phyloP scores from a whole-genome alignment of 2,329 filamentous ascomycete genomes.

The Aspergillus neoniger region DNA sequence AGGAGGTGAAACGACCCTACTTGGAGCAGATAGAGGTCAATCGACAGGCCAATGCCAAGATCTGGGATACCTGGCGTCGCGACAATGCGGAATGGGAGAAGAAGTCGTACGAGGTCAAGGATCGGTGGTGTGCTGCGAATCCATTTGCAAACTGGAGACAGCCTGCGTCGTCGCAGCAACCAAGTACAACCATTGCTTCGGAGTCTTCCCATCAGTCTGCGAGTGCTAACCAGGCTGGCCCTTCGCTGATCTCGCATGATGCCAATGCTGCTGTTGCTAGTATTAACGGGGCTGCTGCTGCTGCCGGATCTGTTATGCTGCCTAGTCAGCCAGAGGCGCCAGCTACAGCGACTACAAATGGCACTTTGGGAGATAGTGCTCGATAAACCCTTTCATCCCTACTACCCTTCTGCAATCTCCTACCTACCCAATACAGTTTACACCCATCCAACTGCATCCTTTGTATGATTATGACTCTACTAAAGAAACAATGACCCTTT shows the following conservation, averaged over 20 bases:
- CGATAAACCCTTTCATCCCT: too few relatives aligned
- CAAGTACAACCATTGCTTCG: background rate
- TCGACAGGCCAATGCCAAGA: slow-evolving; percentile 66
- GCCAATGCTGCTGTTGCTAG: too few relatives aligned
- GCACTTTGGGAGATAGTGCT: too few relatives aligned
- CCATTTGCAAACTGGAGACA: slow-evolving; percentile 37
- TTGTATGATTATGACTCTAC: background rate
- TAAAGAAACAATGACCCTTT: too few relatives aligned
- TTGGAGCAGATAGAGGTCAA: slow-evolving; percentile 71
- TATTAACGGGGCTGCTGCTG: too few relatives aligned
- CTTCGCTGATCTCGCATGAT: too few relatives aligned
- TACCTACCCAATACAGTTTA: too few relatives aligned
- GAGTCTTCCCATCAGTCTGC: background rate
- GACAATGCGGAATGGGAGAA: slow-evolving; percentile 58
- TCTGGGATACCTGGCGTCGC: slow-evolving; percentile 71
- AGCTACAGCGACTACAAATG: too few relatives aligned
- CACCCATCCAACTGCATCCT: too few relatives aligned
- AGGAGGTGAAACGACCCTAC: slow-evolving; percentile 74
- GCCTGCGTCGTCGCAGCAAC: background rate
- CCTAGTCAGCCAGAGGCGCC: too few relatives aligned
- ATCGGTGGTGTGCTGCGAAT: slow-evolving; percentile 42
- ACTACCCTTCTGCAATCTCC: too few relatives aligned
- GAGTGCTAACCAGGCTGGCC: background rate
- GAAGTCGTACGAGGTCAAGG: slow-evolving; percentile 41
- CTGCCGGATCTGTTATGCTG: too few relatives aligned